Evolutionary conservation across 257 asterid species (phyloP), one percentile per base, ranked within the genome.

Genomic region (Jasminum sambac): DNA sequence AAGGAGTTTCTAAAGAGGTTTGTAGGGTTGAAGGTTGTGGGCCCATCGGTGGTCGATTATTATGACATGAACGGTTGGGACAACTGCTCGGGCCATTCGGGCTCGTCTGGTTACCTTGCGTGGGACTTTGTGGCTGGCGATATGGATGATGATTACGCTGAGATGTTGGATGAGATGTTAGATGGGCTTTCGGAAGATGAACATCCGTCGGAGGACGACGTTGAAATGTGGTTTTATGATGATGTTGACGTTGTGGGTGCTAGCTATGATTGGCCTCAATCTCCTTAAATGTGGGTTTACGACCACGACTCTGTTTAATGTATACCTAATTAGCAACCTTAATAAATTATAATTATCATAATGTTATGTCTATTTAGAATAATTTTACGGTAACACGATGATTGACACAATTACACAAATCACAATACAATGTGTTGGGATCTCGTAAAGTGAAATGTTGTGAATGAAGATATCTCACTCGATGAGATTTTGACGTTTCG

Each of bases 211-310:
- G 95, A 86, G 70, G 96, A 81, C 11, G 60, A 52, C 60, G 19
- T 88, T 0, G 91, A 81, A 76, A 82, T 92, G 90, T 85, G 95
- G 94, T 90, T 90, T 63, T 89, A 90, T 24, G 87, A 87, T 40
- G 91, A 83, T 73, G 79, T 76, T 14, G 74, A 87, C 75, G 83
- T 74, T 26, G 81, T 80, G 3, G 95, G 84, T 82, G 84, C 83
- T 24, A 89, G 89, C 7, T 86, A 78, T 71, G 96, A 86, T 74
- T 87, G 96, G 98, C 96, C 95, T 0, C 96, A 75, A 59, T 84
- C 91, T 70, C 97, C 96, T 76, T 87, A 61, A 81, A 30, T 1
- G 36, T 30, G 36, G 36, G 4, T 30, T 30, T 30, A 30, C 4
- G 36, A 30, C 4, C 36, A 1, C 4, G 36, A 1, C 36, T 30